Evolutionary conservation across 164 flowering plant species (phyloP).

Genomic region (Magnolia sinica): DNA sequence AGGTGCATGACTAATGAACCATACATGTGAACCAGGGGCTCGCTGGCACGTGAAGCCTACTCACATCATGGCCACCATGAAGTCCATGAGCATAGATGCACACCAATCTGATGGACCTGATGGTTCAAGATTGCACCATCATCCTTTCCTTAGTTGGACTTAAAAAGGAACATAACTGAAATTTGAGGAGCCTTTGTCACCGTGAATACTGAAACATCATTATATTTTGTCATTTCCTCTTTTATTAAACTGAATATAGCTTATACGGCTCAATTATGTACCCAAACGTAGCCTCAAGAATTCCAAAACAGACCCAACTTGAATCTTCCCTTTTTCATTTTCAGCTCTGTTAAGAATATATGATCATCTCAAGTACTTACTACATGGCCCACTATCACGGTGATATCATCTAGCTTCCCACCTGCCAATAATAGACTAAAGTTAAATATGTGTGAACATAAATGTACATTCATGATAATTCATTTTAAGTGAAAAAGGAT

Average conservation of each 20-base stretch:
- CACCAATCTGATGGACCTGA: no score
- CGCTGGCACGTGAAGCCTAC: no score
- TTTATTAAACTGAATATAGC: neutral
- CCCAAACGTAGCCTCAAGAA: neutral
- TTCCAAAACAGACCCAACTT: neutral
- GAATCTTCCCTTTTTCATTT: neutral
- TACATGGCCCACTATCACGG: constrained; percentile 70
- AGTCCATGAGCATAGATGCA: no score
- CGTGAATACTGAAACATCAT: neutral
- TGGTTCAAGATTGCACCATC: no score
- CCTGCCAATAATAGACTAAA: constrained; percentile 35
- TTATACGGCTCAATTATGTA: no score
- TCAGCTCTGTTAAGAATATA: neutral
- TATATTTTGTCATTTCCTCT: neutral
- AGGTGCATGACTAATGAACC: no score
- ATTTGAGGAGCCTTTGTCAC: no score
- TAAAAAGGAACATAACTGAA: neutral
- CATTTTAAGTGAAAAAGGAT: neutral
- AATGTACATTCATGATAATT: no score
- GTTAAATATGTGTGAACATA: neutral
- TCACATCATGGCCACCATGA: no score
- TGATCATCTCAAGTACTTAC: constrained; percentile 30
- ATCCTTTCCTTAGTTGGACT: no score
- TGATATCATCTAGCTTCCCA: constrained; percentile 84
- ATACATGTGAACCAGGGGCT: no score